Evolutionary conservation across 169 alveolate genomes (phyloP), one percentile per base, ranked within the genome.

Genomic region (Cryptosporidium muris): DNA sequence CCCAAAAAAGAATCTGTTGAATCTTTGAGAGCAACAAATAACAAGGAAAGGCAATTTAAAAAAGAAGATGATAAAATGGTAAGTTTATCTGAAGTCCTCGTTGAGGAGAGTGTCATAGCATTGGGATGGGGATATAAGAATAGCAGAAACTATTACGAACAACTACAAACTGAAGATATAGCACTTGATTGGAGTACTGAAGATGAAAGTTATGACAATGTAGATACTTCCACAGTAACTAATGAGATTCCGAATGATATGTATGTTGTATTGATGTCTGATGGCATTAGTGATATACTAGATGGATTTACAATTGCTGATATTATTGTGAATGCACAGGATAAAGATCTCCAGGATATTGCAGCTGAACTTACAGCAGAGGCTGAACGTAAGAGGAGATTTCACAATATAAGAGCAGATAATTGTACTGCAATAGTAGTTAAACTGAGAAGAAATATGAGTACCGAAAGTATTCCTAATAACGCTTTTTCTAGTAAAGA

Each of bases 281-380:
- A 67, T 54, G 82, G 82, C 0, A 63, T 67, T 8, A 67, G 82
- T 43, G 82, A 67, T 54, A 67, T 67, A 25, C 40, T 67, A n/a
- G 82, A 67, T 52, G 82, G 52, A 5, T 67, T 67, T 34, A 11
- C 82, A 4, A 67, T 67, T 53, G 82, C 82, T 4, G 82, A 67
- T 38, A 67, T 67, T 2, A 67, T 67, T 38, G 37, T 43, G 8
- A 34, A 51, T n/a, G 51, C 52, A 16, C 66, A 51, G 25, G 82
- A 67, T 43, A 67, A 54, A 8, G 54, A 49, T 25, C 43, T 67
- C 43, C 52, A 54, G 34, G 82, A 67, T 6, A 53, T 67, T 11
- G 82, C 82, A 9, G 58, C 47, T 6, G 25, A 38, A 11, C 9
- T 67, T 36, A 67, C 82, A 4, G 34, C 25, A 6, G 82, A 67